phyloP scores from a whole-genome alignment of 768 basidiomycete genomes.

The Russula griseocarnosa region DNA sequence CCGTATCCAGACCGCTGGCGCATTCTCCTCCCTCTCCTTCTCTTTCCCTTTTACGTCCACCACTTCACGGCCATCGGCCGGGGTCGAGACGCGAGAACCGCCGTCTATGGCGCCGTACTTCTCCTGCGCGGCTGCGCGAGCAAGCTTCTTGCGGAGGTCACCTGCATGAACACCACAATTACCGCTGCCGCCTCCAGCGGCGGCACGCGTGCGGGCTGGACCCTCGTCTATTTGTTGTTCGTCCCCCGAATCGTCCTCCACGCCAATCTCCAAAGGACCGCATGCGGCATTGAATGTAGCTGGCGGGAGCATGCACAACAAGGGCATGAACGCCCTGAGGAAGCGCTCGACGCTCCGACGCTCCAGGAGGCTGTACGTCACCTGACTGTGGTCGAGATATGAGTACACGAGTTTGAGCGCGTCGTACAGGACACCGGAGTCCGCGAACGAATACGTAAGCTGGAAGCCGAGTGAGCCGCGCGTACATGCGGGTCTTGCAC shows the following conservation, averaged over 20 bases:
- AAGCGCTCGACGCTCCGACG: constrained; percentile 81
- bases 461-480: constrained; percentile 59
- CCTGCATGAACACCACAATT: constrained; percentile 32
- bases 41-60: constrained; percentile 19
- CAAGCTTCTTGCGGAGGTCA: constrained; percentile 66
- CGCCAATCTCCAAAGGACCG: constrained; percentile 50
- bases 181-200: constrained; percentile 24
- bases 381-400: constrained; percentile 84
- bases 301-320: constrained; percentile 66
- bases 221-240: constrained; percentile 26
- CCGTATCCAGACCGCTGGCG: constrained; percentile 21
- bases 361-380: constrained; percentile 69
- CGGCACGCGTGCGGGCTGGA: not conserved
- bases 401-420: constrained; percentile 84
- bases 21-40: constrained; percentile 8
- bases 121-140: constrained; percentile 63
- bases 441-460: constrained; percentile 72
- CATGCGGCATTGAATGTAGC: constrained; percentile 65
- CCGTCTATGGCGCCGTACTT: constrained; percentile 37
- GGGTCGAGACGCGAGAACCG: constrained; percentile 22
- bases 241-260: constrained; percentile 35
- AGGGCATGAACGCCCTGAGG: constrained; percentile 77
- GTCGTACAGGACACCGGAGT: constrained; percentile 80
- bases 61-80: constrained; percentile 21
- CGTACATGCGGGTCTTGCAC: constrained; percentile 34